Conservation (phyloP, 2,329 filamentous ascomycete species). For the Dothiorella sarmentorum region DNA sequence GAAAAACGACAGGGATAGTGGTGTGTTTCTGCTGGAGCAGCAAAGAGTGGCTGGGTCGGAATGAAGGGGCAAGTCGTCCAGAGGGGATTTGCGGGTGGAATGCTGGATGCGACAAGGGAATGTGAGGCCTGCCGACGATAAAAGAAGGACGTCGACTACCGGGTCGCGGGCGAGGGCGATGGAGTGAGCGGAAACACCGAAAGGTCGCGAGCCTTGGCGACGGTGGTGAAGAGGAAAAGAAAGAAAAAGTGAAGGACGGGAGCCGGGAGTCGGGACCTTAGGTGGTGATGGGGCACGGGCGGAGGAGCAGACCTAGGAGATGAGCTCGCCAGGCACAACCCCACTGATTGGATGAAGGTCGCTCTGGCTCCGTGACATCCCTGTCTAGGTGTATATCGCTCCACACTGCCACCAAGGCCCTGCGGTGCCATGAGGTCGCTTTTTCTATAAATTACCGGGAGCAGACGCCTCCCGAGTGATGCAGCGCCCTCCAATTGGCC, state of each 20-base stretch:
- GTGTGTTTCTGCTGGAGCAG: background rate
- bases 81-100: background rate
- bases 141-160: constrained; percentile 25
- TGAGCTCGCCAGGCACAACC: background rate
- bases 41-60: constrained; percentile 1
- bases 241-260: background rate
- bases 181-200: constrained; percentile 9
- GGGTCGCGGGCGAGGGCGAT: constrained; percentile 14
- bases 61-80: constrained; percentile 6
- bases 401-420: background rate
- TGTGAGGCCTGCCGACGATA: constrained; percentile 20
- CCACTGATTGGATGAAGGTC: too few relatives aligned
- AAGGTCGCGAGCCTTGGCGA: constrained; percentile 15
- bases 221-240: constrained; percentile 14
- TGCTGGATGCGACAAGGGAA: constrained; percentile 8
- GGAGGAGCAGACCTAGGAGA: background rate
- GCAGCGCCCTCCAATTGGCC: background rate
- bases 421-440: background rate
- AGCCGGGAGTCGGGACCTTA: too few relatives aligned
- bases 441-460: background rate
- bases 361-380: too few relatives aligned
- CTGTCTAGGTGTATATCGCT: too few relatives aligned
- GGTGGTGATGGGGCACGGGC: background rate
- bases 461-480: background rate
- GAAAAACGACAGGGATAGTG: constrained; percentile 7